Evolutionary conservation across 31 red algal genomes (phyloP).

Genomic region (Odonthalia washingtoniensis): DNA sequence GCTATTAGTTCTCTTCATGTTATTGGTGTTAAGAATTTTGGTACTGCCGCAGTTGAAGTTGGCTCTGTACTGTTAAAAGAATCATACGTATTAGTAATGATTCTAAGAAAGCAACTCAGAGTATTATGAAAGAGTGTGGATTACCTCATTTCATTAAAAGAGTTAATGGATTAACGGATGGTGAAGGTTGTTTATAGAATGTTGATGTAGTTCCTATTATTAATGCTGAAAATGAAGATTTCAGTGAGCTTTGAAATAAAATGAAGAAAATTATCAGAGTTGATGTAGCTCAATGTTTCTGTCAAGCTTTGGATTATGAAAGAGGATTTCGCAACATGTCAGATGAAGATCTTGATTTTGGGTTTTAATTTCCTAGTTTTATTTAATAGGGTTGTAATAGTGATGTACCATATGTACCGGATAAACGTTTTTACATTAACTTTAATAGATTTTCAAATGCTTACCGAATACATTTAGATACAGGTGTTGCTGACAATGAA

Average conservation of each 20-base stretch:
- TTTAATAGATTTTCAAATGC: constrained; percentile 70
- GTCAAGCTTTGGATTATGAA: constrained; percentile 69
- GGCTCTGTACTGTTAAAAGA: constrained; percentile 50
- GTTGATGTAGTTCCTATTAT: constrained; percentile 22
- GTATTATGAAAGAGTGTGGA: constrained; percentile 49
- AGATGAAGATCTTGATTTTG: constrained; percentile 44
- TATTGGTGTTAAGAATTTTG: constrained; percentile 52
- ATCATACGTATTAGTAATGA: too few relatives aligned
- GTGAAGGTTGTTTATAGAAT: constrained; percentile 24
- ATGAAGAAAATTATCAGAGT: constrained; percentile 35
- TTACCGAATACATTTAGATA: constrained; percentile 22
- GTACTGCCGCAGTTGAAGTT: constrained; percentile 42
- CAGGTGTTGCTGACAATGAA: neutral
- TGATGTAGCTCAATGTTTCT: constrained; percentile 62
- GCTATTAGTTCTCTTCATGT: constrained; percentile 61
- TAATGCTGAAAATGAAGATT: neutral
- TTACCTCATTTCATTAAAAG: constrained; percentile 68
- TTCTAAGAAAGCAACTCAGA: constrained; percentile 63
- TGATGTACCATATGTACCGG: constrained; percentile 44
- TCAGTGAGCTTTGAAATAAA: neutral
- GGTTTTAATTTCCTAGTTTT: constrained; percentile 69
- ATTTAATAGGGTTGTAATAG: constrained; percentile 49
- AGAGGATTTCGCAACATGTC: constrained; percentile 34
- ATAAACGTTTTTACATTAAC: constrained; percentile 72
- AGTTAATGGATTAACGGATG: constrained; percentile 30